Evolutionary conservation across 352 stramenopile species (phyloP).

Genomic region (Globisporangium apiculatum): DNA sequence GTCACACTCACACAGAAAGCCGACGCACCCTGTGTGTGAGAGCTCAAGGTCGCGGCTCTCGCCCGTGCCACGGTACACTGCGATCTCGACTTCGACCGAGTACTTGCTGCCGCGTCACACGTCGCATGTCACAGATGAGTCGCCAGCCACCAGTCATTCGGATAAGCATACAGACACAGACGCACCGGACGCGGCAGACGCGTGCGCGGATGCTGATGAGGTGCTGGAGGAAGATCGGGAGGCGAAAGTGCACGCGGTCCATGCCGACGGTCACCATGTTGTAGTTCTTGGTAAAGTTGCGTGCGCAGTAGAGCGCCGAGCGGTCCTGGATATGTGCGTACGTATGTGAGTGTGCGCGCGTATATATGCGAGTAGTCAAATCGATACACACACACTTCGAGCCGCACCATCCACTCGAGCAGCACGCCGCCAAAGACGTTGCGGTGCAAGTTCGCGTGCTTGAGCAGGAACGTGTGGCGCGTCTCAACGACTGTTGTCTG

Average conservation of each 20-base stretch:
- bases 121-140: not conserved
- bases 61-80: conserved; percentile 21
- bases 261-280: conserved; percentile 73
- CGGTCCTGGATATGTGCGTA: conserved; percentile 26
- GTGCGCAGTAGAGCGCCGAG: conserved; percentile 56
- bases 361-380: too few species aligned
- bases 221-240: conserved; percentile 48
- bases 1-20: not conserved
- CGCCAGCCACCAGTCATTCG: too few species aligned
- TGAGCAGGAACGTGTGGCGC: conserved; percentile 27
- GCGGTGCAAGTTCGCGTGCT: conserved; percentile 28
- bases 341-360: too few species aligned
- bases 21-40: conserved; percentile 22
- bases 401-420: conserved; percentile 32
- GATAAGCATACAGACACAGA: not conserved
- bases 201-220: conserved; percentile 55
- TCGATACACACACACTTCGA: not conserved
- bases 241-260: conserved; percentile 69
- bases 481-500: conserved; percentile 30
- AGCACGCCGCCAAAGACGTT: conserved; percentile 39
- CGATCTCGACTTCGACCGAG: conserved; percentile 30
- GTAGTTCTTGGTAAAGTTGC: conserved; percentile 67
- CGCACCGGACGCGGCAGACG: conserved; percentile 57
- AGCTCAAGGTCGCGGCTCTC: conserved; percentile 14
- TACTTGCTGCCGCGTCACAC: conserved; percentile 16